Conservation (phyloP, 1,284 basidiomycete genomes). For the Ceratobasidium sp. region DNA sequence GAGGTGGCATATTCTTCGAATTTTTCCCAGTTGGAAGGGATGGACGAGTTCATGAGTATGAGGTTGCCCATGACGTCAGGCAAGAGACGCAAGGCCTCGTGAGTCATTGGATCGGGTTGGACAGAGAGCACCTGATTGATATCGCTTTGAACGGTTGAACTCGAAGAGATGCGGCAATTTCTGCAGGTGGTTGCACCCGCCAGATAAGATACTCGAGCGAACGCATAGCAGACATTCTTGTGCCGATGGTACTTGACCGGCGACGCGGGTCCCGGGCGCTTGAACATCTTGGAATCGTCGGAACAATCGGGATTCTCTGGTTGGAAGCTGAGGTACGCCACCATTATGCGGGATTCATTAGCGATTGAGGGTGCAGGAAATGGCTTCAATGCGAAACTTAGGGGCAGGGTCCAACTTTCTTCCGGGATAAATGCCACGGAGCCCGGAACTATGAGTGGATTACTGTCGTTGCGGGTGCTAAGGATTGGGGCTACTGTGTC, state of each 20-base stretch:
- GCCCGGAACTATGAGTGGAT: background rate
- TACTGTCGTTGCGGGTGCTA: background rate
- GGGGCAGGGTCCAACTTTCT: background rate
- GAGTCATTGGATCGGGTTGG: background rate
- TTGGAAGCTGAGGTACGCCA: background rate
- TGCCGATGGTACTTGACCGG: background rate
- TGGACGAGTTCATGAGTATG: background rate
- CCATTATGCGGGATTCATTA: background rate
- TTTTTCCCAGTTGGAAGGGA: background rate
- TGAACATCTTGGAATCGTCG: background rate
- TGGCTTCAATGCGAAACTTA: background rate
- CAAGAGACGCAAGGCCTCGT: background rate
- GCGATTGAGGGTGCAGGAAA: background rate
- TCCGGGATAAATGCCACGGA: background rate
- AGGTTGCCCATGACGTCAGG: background rate
- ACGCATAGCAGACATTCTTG: background rate
- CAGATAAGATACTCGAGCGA: background rate
- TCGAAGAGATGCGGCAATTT: background rate
- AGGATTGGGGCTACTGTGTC: background rate
- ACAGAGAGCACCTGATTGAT: background rate
- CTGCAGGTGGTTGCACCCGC: background rate
- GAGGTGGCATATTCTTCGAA: background rate
- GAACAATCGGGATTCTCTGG: background rate
- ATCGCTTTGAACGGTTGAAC: background rate
- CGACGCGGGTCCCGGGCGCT: too few relatives aligned